Conservation (phyloP, 768 basidiomycete genomes). For the Tulasnella sp. region DNA sequence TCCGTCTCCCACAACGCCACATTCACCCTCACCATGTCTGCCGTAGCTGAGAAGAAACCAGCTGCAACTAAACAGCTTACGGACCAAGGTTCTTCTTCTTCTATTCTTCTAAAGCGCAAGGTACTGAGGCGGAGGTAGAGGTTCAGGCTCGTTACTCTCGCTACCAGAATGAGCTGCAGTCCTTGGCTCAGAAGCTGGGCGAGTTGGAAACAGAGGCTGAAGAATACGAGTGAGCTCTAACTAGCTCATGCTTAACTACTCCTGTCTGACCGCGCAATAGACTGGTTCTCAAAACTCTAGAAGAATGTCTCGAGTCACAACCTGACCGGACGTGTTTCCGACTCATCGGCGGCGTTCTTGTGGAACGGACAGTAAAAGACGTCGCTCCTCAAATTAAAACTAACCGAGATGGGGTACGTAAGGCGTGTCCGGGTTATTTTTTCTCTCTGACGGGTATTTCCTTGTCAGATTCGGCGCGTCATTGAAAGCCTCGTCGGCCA, state of each 20-base stretch:
- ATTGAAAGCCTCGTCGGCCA: conserved; percentile 73
- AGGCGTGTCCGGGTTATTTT: not conserved
- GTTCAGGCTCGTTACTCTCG: conserved; percentile 78
- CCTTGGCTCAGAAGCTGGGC: conserved; percentile 89
- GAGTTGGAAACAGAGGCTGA: conserved; percentile 95
- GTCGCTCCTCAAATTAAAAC: conserved; percentile 86
- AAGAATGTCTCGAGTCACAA: conserved; percentile 74
- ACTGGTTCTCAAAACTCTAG: conserved; percentile 81
- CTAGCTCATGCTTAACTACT: not conserved
- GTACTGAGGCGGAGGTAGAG: conserved; percentile 47
- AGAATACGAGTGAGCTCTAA: conserved; percentile 76
- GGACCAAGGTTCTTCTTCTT: conserved; percentile 61
- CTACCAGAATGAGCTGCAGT: conserved; percentile 83
- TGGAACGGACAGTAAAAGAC: conserved; percentile 93
- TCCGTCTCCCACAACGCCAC: conserved; percentile 39
- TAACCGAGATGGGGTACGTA: conserved; percentile 79
- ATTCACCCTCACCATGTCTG: conserved; percentile 32
- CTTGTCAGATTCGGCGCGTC: conserved; percentile 71
- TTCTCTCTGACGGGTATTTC: conserved; percentile 12
- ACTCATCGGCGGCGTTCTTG: conserved; percentile 90
- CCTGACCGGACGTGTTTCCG: conserved; percentile 95
- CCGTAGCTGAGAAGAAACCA: conserved; percentile 53
- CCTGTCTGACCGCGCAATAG: conserved; percentile 42
- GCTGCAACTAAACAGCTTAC: conserved; percentile 45
- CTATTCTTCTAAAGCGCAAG: conserved; percentile 41